Evolutionary conservation across 2,329 filamentous ascomycete genomes (phyloP).

Genomic region (Ophiostoma ulmi): DNA sequence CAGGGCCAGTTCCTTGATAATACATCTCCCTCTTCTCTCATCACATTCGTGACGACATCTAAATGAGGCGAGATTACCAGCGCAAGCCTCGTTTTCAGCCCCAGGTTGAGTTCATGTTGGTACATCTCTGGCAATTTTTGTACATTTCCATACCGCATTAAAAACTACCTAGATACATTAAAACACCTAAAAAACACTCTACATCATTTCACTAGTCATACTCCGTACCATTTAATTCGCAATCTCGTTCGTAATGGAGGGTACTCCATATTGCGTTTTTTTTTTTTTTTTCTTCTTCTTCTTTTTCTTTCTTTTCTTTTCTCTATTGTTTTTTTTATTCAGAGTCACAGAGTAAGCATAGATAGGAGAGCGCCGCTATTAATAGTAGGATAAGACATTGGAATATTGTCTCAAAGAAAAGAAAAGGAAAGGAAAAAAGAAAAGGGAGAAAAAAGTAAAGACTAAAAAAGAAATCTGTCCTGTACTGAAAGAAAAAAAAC

Average conservation of each 20-base stretch:
- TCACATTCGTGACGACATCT: constrained; percentile 7
- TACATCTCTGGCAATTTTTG: no score
- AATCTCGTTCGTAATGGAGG: constrained; percentile 3
- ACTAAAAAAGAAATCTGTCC: neutral
- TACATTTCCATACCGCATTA: neutral
- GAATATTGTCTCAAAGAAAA: neutral
- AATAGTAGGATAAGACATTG: neutral
- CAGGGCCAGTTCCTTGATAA: neutral
- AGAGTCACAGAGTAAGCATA: neutral
- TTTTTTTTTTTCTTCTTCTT: no score
- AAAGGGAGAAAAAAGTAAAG: neutral
- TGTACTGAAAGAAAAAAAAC: neutral
- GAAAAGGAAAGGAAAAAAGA: neutral
- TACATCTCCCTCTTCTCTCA: neutral
- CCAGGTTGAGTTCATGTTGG: neutral
- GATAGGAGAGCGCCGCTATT: neutral
- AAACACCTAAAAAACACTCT: neutral
- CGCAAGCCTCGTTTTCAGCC: constrained; percentile 13
- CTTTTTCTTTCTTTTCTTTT: no score
- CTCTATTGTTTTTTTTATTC: no score
- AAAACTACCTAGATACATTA: no score
- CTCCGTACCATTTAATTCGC: constrained; percentile 12
- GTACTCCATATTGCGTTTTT: neutral
- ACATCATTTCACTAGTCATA: neutral
- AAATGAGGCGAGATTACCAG: neutral